Base-by-base conservation (phyloP, 352 stramenopile genomes). In the Discostella stelligera region DNA sequence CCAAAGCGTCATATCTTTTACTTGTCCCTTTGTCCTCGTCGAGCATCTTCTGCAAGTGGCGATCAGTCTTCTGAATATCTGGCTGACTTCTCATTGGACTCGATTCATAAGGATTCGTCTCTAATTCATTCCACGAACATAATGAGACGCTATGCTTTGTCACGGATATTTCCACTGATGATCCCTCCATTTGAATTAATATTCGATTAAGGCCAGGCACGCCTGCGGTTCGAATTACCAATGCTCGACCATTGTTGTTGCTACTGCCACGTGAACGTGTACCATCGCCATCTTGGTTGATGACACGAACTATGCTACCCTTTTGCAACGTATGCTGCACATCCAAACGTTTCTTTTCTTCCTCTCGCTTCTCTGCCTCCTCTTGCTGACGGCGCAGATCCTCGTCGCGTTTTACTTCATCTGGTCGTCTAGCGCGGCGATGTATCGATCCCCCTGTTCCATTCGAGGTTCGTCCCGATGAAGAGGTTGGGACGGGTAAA, bases 131-230 rank as follows among this genome's bases (percentile, higher is more conserved):
- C 67, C 86, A 79, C 18, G 69, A 73, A 44, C 89, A 68, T 16
- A 93, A 65, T 49, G 55, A 32, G 18, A 90, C 66, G 66, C 72
- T 80, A 41, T 76, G 64, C 37, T 85, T 89, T 64, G 85, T 81
- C 27, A 91, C 75, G 20, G 80, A 82, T 11, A 56, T 76, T 25
- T 75, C 48, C 52, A 83, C 20, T 8, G 27, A 44, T 9, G 69
- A 25, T 41, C 73, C 75, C 74, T 94, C 89, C 58, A 86, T 84
- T 59, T 84, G 61, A 9, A 93, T 61, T 49, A 90, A 72, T 23
- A 91, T 83, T 60, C 79, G 83, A 79, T 93, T 93, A 10, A 94
- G 74, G 46, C 89, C 89, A 9, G 89, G 87, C 56, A 94, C 89
- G 21, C 89, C 89, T 9, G 52, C 58, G 9, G 85, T 80, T 75